phyloP scores from a whole-genome alignment of 148 eudicot genomes.

The Camellia sinensis region DNA sequence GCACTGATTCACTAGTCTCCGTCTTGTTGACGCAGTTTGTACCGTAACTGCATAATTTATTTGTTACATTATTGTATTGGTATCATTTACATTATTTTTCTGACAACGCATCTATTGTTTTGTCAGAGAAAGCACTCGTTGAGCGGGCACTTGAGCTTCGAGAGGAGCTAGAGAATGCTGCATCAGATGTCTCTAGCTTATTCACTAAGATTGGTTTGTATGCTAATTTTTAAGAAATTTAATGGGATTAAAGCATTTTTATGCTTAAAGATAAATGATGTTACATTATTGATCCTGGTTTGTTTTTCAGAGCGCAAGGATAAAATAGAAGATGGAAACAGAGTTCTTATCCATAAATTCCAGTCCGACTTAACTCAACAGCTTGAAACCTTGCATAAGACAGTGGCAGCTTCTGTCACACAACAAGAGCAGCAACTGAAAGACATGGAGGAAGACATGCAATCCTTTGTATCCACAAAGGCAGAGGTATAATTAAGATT shows the following conservation, averaged over 20 bases:
- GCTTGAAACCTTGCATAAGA: conserved; percentile 83
- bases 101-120: conserved; percentile 4
- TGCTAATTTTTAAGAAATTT: not conserved
- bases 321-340: conserved; percentile 86
- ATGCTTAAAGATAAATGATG: not conserved
- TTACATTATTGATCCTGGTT: conserved; percentile 16
- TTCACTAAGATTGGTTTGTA: conserved; percentile 87
- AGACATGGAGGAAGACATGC: conserved; percentile 96
- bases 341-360: conserved; percentile 73
- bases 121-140: conserved; percentile 86
- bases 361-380: conserved; percentile 77
- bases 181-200: conserved; percentile 82
- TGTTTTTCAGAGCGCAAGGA: conserved; percentile 79
- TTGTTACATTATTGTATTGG: not conserved
- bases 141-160: conserved; percentile 92
- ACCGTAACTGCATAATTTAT: not conserved
- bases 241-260: not conserved
- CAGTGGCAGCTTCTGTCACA: conserved; percentile 75
- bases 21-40: not conserved
- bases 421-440: conserved; percentile 90
- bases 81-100: not conserved
- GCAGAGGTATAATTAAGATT: conserved; percentile 52
- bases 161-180: conserved; percentile 82
- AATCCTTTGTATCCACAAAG: conserved; percentile 92
- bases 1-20: not conserved